Evolutionary conservation across 2,329 filamentous ascomycete genomes (phyloP).

Genomic region (Colletotrichum acutatum): DNA sequence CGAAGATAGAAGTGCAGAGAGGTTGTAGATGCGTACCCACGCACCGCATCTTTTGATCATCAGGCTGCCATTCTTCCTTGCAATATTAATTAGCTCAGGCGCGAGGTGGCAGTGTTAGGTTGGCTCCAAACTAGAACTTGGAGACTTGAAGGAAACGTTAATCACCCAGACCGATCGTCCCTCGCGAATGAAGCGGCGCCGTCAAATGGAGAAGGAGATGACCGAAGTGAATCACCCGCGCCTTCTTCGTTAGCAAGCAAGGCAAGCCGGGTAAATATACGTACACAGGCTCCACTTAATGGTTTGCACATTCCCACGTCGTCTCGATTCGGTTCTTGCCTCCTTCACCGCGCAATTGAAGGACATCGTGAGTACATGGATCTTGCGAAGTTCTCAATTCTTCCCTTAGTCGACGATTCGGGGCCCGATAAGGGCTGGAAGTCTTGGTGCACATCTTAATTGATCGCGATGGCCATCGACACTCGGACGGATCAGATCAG

Average conservation of each 20-base stretch:
- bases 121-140: not conserved
- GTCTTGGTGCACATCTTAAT: not conserved
- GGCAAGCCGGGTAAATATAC: not conserved
- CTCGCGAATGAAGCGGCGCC: not conserved
- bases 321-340: not conserved
- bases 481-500: constrained; percentile 66
- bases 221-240: not conserved
- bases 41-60: not conserved
- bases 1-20: not conserved
- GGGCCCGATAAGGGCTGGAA: not conserved
- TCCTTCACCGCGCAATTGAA: not conserved
- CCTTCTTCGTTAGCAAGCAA: not conserved
- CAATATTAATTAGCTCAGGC: not conserved
- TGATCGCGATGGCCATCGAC: constrained; percentile 34
- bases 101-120: not conserved
- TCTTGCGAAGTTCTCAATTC: not conserved
- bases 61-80: not conserved
- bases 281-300: not conserved
- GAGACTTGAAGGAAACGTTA: not conserved
- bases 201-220: not conserved
- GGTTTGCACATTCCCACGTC: not conserved
- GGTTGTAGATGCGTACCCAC: not conserved
- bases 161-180: not conserved
- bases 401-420: not conserved
- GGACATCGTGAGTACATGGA: not conserved